Evolutionary conservation across 345 rosid species (phyloP).

Genomic region (Populus tremula): DNA sequence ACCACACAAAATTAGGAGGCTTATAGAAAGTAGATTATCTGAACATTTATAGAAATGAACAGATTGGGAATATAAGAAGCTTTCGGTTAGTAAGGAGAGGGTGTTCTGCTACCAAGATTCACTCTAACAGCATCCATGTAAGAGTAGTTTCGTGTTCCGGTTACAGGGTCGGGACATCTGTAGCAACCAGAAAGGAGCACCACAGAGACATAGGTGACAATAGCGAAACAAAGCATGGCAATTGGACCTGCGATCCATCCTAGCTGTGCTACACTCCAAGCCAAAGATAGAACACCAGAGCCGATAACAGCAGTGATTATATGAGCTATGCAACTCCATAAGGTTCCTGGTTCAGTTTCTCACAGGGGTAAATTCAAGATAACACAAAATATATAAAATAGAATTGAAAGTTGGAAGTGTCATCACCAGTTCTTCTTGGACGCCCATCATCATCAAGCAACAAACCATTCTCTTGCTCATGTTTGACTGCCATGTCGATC

Average conservation of each 20-base stretch:
- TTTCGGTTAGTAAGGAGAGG: background rate
- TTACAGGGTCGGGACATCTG: background rate
- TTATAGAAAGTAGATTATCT: background rate
- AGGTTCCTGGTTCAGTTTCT: constrained; percentile 3
- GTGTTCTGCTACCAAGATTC: constrained; percentile 4
- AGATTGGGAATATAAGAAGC: background rate
- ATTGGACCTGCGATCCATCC: constrained; percentile 3
- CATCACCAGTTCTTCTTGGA: background rate
- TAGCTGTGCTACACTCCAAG: background rate
- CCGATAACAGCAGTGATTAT: constrained; percentile 2
- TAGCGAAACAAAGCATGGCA: background rate
- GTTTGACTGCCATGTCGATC: background rate
- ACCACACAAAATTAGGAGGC: background rate
- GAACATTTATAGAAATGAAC: background rate
- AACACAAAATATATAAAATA: background rate
- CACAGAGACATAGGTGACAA: background rate
- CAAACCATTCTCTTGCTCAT: background rate
- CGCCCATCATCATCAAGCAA: background rate
- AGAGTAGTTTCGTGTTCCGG: constrained; percentile 2
- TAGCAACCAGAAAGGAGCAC: constrained; percentile 5
- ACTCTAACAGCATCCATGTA: constrained; percentile 4
- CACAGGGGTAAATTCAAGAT: background rate
- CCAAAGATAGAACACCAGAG: constrained; percentile 5
- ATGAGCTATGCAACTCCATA: constrained; percentile 4
- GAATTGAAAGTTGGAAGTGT: background rate